These are phyloP conservation scores for Irpex rosettiformis DNA, from an alignment of 1,284 basidiomycete genomes.

Conservation along the genomic window DNA sequence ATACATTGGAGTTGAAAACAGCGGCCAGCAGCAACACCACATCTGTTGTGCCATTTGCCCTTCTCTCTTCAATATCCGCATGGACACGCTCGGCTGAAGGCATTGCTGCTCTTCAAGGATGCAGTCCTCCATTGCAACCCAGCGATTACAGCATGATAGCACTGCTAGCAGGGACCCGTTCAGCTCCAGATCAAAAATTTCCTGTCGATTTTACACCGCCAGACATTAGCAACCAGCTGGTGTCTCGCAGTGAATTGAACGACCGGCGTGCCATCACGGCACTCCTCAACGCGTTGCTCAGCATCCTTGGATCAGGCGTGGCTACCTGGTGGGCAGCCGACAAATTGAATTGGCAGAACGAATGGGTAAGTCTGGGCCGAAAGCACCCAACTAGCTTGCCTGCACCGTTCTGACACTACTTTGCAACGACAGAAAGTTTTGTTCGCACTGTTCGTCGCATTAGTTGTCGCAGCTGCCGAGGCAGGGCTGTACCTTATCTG, in stretches of 20 bases:
- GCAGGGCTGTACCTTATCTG: slow-evolving; percentile 68
- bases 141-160: slow-evolving; percentile 63
- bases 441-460: slow-evolving; percentile 54
- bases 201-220: slow-evolving; percentile 40
- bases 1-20: slow-evolving; percentile 8
- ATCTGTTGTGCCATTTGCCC: slow-evolving; percentile 53
- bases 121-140: slow-evolving; percentile 44
- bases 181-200: slow-evolving; percentile 69
- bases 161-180: slow-evolving; percentile 71
- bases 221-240: slow-evolving; percentile 39
- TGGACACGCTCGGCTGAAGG: slow-evolving; percentile 62
- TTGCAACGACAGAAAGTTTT: slow-evolving; percentile 50
- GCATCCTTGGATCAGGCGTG: slow-evolving; percentile 59
- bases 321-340: slow-evolving; percentile 72
- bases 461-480: slow-evolving; percentile 64
- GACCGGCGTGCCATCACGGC: slow-evolving; percentile 67
- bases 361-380: slow-evolving; percentile 53
- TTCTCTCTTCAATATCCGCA: slow-evolving; percentile 57
- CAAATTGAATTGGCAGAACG: slow-evolving; percentile 57
- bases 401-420: neutral
- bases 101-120: slow-evolving; percentile 36
- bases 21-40: slow-evolving; percentile 5
- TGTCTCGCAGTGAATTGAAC: slow-evolving; percentile 35
- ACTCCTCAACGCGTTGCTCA: slow-evolving; percentile 67
- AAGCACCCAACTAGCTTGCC: no score